Conservation (phyloP, 331 rosid species). For the Ulmus americana region DNA sequence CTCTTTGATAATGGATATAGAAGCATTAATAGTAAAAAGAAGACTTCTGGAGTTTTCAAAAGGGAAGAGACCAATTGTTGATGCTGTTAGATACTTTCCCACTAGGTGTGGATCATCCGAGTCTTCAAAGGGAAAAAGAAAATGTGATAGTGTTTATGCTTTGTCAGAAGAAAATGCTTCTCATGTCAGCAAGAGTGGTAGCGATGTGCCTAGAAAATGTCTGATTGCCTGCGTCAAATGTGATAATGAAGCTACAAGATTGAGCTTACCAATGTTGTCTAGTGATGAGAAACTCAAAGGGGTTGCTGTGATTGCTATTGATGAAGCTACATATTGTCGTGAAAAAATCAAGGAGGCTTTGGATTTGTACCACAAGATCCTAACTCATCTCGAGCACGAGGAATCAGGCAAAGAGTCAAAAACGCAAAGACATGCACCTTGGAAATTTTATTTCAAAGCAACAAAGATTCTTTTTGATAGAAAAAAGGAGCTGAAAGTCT, state of each 20-base stretch:
- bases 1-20: too few relatives aligned
- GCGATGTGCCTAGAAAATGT: background rate
- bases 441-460: constrained; percentile 1
- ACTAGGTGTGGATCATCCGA: constrained; percentile 2
- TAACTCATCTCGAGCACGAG: background rate
- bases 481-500: constrained; percentile 14
- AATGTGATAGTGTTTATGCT: too few relatives aligned
- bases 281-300: background rate
- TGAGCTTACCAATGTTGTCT: background rate
- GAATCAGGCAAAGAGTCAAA: background rate
- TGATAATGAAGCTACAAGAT: background rate
- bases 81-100: constrained; percentile 12
- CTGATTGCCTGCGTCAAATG: background rate
- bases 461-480: constrained; percentile 12
- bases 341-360: constrained; percentile 26
- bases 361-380: background rate
- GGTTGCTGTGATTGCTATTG: background rate
- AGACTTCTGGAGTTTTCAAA: too few relatives aligned
- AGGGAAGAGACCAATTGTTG: background rate
- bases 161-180: background rate
- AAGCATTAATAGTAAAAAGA: too few relatives aligned
- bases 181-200: too few relatives aligned
- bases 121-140: too few relatives aligned
- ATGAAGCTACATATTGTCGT: background rate
- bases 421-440: background rate